These are phyloP conservation scores for Pythium insidiosum DNA, from an alignment of 352 stramenopile genomes.

Conservation along the genomic window DNA sequence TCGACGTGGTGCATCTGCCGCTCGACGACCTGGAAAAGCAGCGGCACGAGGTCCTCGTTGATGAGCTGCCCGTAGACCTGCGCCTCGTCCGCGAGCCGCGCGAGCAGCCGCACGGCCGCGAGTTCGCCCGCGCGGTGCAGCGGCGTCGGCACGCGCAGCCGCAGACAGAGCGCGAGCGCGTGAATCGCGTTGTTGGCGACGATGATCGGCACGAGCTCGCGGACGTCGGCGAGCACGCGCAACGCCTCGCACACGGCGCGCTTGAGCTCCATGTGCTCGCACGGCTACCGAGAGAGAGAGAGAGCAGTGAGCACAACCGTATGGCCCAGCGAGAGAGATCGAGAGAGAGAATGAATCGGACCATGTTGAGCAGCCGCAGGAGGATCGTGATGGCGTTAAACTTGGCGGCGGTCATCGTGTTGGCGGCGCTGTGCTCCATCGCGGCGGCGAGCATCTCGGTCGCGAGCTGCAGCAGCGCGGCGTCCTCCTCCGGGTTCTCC, in stretches of 20 bases:
- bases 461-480: constrained; percentile 22
- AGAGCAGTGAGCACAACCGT: neutral
- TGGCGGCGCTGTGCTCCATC: constrained; percentile 20
- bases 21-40: constrained; percentile 50
- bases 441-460: constrained; percentile 28
- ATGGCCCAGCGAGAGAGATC: too few species aligned
- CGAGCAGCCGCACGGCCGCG: constrained; percentile 25
- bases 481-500: constrained; percentile 21
- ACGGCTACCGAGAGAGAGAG: constrained; percentile 6
- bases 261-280: constrained; percentile 27
- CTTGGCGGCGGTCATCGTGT: constrained; percentile 23
- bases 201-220: constrained; percentile 33
- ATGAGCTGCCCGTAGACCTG: constrained; percentile 49
- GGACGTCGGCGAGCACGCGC: constrained; percentile 23
- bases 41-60: constrained; percentile 33
- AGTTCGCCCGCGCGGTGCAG: constrained; percentile 22
- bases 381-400: constrained; percentile 22
- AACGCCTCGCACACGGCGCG: constrained; percentile 29
- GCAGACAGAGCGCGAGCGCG: constrained; percentile 27
- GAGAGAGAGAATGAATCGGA: too few species aligned
- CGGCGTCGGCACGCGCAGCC: constrained; percentile 4
- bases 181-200: constrained; percentile 28
- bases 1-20: constrained; percentile 45
- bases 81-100: constrained; percentile 22
- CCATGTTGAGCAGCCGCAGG: constrained; percentile 23